Conservation (phyloP, 352 stramenopile genomes). For the Pythium aquatile region DNA sequence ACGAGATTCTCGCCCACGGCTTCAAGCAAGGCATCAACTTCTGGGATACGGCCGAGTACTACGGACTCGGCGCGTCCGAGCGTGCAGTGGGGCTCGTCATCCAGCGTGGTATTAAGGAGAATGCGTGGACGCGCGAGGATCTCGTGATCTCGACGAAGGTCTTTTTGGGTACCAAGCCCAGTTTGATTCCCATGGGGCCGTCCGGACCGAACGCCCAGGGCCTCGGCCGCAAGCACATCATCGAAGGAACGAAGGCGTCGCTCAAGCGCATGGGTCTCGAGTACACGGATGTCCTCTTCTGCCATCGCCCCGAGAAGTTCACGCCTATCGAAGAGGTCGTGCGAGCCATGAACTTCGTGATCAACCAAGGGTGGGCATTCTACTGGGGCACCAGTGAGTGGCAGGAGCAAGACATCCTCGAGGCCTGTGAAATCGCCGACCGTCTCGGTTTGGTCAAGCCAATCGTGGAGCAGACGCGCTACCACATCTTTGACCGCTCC, state of each 20-base stretch:
- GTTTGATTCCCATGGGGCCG: background rate
- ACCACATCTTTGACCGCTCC: background rate
- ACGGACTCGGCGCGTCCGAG: background rate
- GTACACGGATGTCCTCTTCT: background rate
- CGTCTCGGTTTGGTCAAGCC: background rate
- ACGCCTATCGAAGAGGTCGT: background rate
- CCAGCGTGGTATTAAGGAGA: background rate
- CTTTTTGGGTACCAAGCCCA: background rate
- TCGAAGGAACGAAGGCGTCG: conserved; percentile 1
- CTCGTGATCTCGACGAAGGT: conserved; percentile 3
- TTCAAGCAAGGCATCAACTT: conserved; percentile 4
- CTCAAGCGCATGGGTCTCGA: background rate
- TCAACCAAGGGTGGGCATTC: background rate
- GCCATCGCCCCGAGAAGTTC: background rate
- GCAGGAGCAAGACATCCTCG: conserved; percentile 1
- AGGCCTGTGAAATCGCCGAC: background rate
- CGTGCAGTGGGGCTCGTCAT: background rate
- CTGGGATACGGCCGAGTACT: background rate
- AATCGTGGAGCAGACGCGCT: background rate
- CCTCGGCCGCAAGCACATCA: conserved; percentile 3
- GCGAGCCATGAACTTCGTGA: conserved; percentile 1
- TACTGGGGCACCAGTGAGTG: background rate
- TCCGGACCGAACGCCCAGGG: background rate
- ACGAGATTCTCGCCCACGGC: conserved; percentile 2
- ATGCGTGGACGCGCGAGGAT: background rate